Evolutionary conservation across 2,329 filamentous ascomycete genomes (phyloP).

Genomic region (Paraphoma chrysanthemicola): DNA sequence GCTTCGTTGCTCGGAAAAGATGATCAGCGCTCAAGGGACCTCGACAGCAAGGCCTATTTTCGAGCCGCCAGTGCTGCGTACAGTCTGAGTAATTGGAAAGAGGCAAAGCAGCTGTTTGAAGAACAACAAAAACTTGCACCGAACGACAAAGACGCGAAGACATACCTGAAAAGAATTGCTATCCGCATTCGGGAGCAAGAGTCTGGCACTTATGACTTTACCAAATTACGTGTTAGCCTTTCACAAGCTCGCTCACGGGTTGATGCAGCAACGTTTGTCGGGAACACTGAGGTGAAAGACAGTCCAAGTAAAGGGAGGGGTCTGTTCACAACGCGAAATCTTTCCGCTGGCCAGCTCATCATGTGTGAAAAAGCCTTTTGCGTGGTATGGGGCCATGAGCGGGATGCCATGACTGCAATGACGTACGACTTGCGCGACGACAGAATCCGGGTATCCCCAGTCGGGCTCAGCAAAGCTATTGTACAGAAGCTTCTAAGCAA

Average conservation of each 20-base stretch:
- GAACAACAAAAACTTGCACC: constrained; percentile 41
- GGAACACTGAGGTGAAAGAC: constrained; percentile 50
- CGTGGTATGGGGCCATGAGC: constrained; percentile 52
- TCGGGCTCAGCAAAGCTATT: constrained; percentile 30
- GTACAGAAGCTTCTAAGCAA: constrained; percentile 59
- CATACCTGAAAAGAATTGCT: constrained; percentile 26
- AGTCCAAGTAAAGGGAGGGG: constrained; percentile 56
- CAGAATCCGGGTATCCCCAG: constrained; percentile 30
- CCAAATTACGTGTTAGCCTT: constrained; percentile 44
- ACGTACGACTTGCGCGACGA: constrained; percentile 53
- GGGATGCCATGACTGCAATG: constrained; percentile 51
- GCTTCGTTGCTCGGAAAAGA: constrained; percentile 32
- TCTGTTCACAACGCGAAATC: constrained; percentile 57
- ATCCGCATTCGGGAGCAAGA: constrained; percentile 46
- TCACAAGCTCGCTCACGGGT: constrained; percentile 53
- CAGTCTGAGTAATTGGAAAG: constrained; percentile 47
- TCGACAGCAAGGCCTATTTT: constrained; percentile 54
- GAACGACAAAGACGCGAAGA: constrained; percentile 41
- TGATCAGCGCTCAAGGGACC: constrained; percentile 33
- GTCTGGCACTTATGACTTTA: constrained; percentile 47
- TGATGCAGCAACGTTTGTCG: constrained; percentile 58
- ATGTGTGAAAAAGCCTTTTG: constrained; percentile 65
- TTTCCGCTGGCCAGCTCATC: constrained; percentile 60
- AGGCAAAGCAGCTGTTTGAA: constrained; percentile 47
- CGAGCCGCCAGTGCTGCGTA: constrained; percentile 57